phyloP scores from a whole-genome alignment of 164 flowering plant species.

The Platanus orientalis region DNA sequence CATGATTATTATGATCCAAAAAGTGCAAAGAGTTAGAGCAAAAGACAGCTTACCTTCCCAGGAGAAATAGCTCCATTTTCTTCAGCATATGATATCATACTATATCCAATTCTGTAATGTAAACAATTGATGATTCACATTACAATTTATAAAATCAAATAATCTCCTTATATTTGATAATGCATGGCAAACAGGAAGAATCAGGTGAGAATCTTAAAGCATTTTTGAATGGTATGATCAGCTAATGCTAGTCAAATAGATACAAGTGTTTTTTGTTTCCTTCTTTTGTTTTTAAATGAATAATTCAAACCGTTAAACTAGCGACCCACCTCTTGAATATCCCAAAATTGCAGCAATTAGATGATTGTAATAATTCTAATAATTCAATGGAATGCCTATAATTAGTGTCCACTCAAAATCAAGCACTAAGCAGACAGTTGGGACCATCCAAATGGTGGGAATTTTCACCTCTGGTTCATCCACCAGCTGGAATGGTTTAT shows the following conservation, averaged over 20 bases:
- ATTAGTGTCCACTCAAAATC: background rate
- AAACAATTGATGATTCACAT: background rate
- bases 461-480: background rate
- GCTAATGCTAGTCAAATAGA: background rate
- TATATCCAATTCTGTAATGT: constrained; percentile 51
- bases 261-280: background rate
- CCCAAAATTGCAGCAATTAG: background rate
- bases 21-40: background rate
- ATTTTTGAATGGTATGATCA: too few species aligned
- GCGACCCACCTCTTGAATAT: too few species aligned
- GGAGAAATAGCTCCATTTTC: constrained; percentile 66
- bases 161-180: background rate
- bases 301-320: too few species aligned
- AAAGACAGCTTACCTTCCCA: constrained; percentile 47
- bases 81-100: constrained; percentile 80
- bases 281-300: too few species aligned
- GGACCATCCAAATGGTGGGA: background rate
- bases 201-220: background rate
- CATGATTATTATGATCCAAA: background rate
- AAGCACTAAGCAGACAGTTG: background rate
- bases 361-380: background rate
- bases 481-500: background rate
- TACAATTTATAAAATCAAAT: background rate
- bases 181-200: background rate
- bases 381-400: background rate